These are phyloP conservation scores for Tuber aestivum DNA, from an alignment of 495 filamentous ascomycete genomes.

Conservation along the genomic window DNA sequence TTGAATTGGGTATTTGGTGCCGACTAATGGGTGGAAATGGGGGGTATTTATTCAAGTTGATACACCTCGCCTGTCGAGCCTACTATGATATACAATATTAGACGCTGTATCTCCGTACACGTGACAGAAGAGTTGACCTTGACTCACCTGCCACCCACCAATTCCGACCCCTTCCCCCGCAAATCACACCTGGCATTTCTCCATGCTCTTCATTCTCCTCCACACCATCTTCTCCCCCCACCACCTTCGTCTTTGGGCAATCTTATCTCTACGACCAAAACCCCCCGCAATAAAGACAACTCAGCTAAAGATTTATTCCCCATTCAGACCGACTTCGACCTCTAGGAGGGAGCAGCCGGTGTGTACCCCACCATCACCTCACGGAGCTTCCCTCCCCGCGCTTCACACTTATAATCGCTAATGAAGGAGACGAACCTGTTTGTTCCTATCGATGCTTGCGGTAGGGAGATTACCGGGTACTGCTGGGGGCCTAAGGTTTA, in stretches of 20 bases:
- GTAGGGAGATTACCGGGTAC: constrained; percentile 76
- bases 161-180: not conserved
- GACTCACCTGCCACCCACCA: not conserved
- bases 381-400: constrained; percentile 42
- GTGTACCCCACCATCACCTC: constrained; percentile 44
- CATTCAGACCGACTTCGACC: constrained; percentile 29
- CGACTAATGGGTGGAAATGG: no score
- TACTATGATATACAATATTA: no score
- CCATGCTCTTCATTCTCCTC: not conserved
- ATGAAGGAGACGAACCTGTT: constrained; percentile 68
- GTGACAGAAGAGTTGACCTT: no score
- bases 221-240: not conserved
- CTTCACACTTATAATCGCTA: constrained; percentile 68
- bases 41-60: no score
- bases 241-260: not conserved
- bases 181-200: not conserved
- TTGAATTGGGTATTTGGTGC: no score
- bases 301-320: not conserved
- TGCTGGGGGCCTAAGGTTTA: constrained; percentile 90
- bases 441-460: constrained; percentile 60
- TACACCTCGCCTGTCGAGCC: no score
- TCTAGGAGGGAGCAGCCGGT: constrained; percentile 46
- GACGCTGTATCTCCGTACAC: no score
- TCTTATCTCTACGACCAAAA: not conserved
- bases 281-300: not conserved